Evolutionary conservation across 306 rosid genomes (phyloP).

Genomic region (Oemleria cerasiformis): DNA sequence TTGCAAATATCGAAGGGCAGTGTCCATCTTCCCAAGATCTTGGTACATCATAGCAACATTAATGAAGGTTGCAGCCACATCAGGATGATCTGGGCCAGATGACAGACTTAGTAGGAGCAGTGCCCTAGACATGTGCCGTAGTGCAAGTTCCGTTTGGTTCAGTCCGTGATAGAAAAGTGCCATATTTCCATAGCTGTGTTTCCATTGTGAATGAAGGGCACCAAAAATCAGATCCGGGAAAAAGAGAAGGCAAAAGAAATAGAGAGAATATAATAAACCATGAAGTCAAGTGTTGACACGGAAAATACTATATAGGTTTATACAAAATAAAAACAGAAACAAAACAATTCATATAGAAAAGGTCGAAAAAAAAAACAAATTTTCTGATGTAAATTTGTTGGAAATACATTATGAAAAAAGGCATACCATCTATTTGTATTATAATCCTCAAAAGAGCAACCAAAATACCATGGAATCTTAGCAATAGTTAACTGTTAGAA

Average conservation of each 20-base stretch:
- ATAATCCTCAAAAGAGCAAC: neutral
- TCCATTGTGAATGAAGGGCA: conserved; percentile 19
- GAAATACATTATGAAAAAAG: neutral
- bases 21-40: conserved; percentile 94
- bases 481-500: neutral
- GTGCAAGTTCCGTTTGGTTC: conserved; percentile 94
- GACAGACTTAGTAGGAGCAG: conserved; percentile 86
- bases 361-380: no score
- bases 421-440: neutral
- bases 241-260: neutral
- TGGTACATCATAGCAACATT: conserved; percentile 99
- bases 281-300: neutral
- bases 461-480: neutral
- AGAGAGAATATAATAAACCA: neutral
- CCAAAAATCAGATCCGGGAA: conserved; percentile 14
- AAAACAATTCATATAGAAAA: neutral
- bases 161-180: conserved; percentile 97
- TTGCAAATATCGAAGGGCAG: conserved; percentile 98
- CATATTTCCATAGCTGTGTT: conserved; percentile 95
- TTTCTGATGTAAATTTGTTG: no score
- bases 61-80: conserved; percentile 90
- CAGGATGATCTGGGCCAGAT: conserved; percentile 98
- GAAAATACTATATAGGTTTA: neutral
- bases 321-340: no score
- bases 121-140: conserved; percentile 96